These are phyloP conservation scores for Leptomonas pyrrhocoris DNA, from an alignment of 208 protist genomes.

Conservation along the genomic window DNA sequence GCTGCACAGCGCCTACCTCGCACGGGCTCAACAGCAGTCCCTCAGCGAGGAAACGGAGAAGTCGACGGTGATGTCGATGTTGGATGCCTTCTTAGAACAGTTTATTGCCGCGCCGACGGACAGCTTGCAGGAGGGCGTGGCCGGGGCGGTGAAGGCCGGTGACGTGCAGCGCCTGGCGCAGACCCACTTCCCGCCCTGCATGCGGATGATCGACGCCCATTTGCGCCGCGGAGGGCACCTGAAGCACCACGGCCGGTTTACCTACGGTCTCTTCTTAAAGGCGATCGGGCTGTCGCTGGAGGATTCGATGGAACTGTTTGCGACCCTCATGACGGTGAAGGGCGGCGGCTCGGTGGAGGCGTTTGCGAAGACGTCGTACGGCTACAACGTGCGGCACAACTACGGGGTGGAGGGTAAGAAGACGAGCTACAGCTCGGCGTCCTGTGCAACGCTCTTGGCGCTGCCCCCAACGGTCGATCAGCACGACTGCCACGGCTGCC, in stretches of 20 bases:
- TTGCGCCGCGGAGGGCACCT: slow-evolving; percentile 85
- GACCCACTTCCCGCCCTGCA: slow-evolving; percentile 92
- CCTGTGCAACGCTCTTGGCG: slow-evolving; percentile 80
- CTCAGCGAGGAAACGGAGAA: slow-evolving; percentile 65
- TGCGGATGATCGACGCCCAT: slow-evolving; percentile 85
- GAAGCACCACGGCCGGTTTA: slow-evolving; percentile 91
- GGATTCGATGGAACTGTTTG: slow-evolving; percentile 85
- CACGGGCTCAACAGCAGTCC: slow-evolving; percentile 62
- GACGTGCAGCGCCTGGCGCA: slow-evolving; percentile 83
- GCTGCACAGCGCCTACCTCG: slow-evolving; percentile 80
- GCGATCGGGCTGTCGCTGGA: slow-evolving; percentile 87
- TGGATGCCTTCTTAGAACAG: slow-evolving; percentile 84
- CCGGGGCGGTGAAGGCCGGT: slow-evolving; percentile 58
- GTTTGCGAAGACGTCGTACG: slow-evolving; percentile 88
- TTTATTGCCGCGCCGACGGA: slow-evolving; percentile 76
- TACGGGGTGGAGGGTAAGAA: slow-evolving; percentile 93
- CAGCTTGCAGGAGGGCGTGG: slow-evolving; percentile 56
- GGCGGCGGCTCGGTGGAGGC: slow-evolving; percentile 71
- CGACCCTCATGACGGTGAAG: slow-evolving; percentile 85
- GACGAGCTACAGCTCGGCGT: slow-evolving; percentile 86
- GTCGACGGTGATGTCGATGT: slow-evolving; percentile 79
- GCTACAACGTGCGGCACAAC: slow-evolving; percentile 91
- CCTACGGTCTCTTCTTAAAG: slow-evolving; percentile 91
- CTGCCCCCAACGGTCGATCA: slow-evolving; percentile 81
- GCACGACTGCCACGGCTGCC: slow-evolving; percentile 91